phyloP scores from a whole-genome alignment of 164 flowering plant species.

The Pachysandra terminalis region DNA sequence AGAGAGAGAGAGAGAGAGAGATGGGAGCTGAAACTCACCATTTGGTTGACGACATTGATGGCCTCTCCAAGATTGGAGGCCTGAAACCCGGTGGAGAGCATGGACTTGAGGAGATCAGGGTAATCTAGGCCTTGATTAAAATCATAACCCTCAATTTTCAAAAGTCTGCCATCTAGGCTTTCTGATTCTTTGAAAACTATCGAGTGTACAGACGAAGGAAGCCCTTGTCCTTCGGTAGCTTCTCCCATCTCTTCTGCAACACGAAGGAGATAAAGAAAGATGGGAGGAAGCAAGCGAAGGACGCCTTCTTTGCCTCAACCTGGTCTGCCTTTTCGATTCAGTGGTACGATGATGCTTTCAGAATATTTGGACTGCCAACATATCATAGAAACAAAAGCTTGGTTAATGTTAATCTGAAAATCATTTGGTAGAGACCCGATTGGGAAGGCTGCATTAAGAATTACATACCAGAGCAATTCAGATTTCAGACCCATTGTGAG shows the following conservation, averaged over 20 bases:
- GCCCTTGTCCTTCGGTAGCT: conserved; percentile 8
- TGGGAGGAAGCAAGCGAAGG: no score
- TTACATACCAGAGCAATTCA: no score
- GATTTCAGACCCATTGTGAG: no score
- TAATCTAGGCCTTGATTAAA: conserved; percentile 60
- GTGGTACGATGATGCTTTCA: no score
- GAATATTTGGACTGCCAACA: no score
- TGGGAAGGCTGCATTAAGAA: no score
- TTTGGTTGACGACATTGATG: conserved; percentile 52
- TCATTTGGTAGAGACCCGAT: no score
- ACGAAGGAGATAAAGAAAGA: conserved; percentile 1
- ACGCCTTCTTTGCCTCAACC: no score
- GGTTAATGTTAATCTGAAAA: no score
- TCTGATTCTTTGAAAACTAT: conserved; percentile 43
- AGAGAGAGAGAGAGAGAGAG: background rate
- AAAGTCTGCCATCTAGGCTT: conserved; percentile 32
- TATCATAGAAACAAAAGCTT: no score
- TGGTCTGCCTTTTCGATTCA: no score
- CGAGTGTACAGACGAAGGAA: conserved; percentile 23
- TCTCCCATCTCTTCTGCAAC: conserved; percentile 13
- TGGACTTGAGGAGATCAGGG: conserved; percentile 40
- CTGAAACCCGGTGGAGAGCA: conserved; percentile 63
- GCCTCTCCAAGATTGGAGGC: conserved; percentile 83
- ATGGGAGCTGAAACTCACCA: conserved; percentile 32
- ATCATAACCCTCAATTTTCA: conserved; percentile 60